phyloP scores from a whole-genome alignment of 306 rosid genomes.

The Cyamopsis tetragonoloba region DNA sequence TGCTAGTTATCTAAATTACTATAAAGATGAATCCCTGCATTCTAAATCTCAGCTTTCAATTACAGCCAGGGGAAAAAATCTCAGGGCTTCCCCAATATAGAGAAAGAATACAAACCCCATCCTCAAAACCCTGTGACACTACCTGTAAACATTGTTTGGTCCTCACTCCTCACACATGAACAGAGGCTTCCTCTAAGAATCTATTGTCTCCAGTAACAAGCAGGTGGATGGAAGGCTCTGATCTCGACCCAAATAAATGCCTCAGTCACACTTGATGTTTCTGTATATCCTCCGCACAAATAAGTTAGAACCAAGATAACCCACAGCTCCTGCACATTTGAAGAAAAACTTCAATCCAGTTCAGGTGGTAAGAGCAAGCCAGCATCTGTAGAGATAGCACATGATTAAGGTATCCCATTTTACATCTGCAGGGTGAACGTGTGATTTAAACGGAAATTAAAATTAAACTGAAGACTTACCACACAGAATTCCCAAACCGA shows the following conservation, averaged over 20 bases:
- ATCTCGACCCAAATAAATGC: constrained; percentile 29
- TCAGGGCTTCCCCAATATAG: constrained; percentile 61
- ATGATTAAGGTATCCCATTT: not conserved
- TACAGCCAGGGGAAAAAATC: constrained; percentile 59
- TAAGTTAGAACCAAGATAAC: constrained; percentile 91
- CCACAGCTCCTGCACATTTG: constrained; percentile 82
- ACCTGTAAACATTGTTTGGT: constrained; percentile 38
- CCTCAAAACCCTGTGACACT: constrained; percentile 50
- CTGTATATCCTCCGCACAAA: constrained; percentile 99
- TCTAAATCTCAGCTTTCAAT: constrained; percentile 77
- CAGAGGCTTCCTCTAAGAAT: constrained; percentile 48
- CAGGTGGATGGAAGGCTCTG: constrained; percentile 44
- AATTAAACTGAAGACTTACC: constrained; percentile 55
- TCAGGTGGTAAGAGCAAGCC: not conserved
- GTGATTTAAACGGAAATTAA: not conserved
- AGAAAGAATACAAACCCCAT: constrained; percentile 60
- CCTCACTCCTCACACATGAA: constrained; percentile 41
- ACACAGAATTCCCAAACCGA: constrained; percentile 94
- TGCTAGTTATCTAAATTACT: constrained; percentile 61
- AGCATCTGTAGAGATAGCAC: not conserved
- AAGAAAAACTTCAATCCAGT: constrained; percentile 3
- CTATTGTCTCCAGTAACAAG: constrained; percentile 25
- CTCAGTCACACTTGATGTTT: constrained; percentile 96
- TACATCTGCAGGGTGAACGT: not conserved
- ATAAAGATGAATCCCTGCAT: constrained; percentile 56